Evolutionary conservation across 352 stramenopile genomes (phyloP).

Genomic region (Phytophthora europaea): DNA sequence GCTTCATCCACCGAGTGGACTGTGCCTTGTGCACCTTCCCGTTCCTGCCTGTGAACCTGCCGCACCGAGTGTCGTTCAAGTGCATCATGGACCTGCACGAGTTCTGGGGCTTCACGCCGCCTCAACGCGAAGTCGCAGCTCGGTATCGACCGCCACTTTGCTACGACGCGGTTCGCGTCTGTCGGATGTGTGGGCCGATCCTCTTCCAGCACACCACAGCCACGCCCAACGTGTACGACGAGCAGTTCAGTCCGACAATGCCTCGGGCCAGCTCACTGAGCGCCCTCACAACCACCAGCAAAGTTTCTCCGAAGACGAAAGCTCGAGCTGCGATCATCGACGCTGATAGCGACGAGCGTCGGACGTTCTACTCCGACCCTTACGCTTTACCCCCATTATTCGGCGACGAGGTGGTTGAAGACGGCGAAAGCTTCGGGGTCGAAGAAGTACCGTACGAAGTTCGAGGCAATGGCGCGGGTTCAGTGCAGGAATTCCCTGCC

Average conservation of each 20-base stretch:
- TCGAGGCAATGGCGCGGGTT: slow-evolving; percentile 18
- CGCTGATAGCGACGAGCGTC: slow-evolving; percentile 24
- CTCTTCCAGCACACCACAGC: slow-evolving; percentile 62
- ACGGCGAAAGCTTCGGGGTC: slow-evolving; percentile 36
- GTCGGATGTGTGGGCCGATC: slow-evolving; percentile 80
- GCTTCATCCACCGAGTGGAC: slow-evolving; percentile 66
- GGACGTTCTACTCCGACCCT: slow-evolving; percentile 59
- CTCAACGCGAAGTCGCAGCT: slow-evolving; percentile 48
- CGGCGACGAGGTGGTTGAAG: slow-evolving; percentile 62
- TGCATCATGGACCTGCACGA: slow-evolving; percentile 83
- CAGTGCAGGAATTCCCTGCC: slow-evolving; percentile 50
- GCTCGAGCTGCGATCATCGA: slow-evolving; percentile 12
- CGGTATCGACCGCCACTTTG: slow-evolving; percentile 74
- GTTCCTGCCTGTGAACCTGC: slow-evolving; percentile 68
- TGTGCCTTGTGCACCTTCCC: slow-evolving; percentile 72
- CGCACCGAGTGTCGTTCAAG: slow-evolving; percentile 79
- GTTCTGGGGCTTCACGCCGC: slow-evolving; percentile 63
- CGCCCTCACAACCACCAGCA: slow-evolving; percentile 12
- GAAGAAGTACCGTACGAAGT: slow-evolving; percentile 33
- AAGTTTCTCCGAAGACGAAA: slow-evolving; percentile 26
- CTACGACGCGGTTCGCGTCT: slow-evolving; percentile 79
- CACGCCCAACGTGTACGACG: slow-evolving; percentile 25
- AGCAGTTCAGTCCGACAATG: slow-evolving; percentile 19
- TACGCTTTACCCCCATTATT: slow-evolving; percentile 79
- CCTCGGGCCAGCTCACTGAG: slow-evolving; percentile 24